A percentile compares a stretch with the other conserved stretches of the same genome.
phyloP scores from a whole-genome alignment of 1,284 basidiomycete genomes.

The Irpex sp. region DNA sequence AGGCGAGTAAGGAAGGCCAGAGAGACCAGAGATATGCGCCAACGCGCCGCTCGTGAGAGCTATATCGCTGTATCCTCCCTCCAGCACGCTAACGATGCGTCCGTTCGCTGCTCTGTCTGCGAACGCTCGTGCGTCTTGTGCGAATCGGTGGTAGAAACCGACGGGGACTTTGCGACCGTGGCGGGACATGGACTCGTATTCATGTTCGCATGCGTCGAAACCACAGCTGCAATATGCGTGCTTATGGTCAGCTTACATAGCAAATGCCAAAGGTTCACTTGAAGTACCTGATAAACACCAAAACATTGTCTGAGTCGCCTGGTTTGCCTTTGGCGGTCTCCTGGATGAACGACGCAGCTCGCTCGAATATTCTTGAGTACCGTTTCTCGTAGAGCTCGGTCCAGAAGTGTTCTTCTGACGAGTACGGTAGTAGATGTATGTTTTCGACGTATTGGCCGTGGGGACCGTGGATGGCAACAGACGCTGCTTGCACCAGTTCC shows the following conservation, averaged over 20 bases:
- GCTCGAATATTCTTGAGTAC: slow-evolving; percentile 67
- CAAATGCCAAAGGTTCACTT: background rate
- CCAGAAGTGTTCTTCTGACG: slow-evolving; percentile 75
- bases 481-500: slow-evolving; percentile 79
- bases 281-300: slow-evolving; percentile 81
- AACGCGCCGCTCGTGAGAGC: slow-evolving; percentile 79
- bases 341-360: slow-evolving; percentile 70
- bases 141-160: slow-evolving; percentile 84
- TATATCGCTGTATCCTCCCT: slow-evolving; percentile 92
- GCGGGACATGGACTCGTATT: slow-evolving; percentile 87
- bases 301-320: slow-evolving; percentile 59
- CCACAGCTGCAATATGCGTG: slow-evolving; percentile 55
- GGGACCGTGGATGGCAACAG: slow-evolving; percentile 70
- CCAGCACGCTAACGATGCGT: slow-evolving; percentile 81
- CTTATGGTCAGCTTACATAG: background rate
- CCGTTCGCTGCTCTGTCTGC: slow-evolving; percentile 66
- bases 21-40: slow-evolving; percentile 73
- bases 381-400: slow-evolving; percentile 61
- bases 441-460: slow-evolving; percentile 93
- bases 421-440: slow-evolving; percentile 80
- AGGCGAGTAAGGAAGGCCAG: slow-evolving; percentile 32
- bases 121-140: slow-evolving; percentile 65
- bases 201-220: slow-evolving; percentile 93
- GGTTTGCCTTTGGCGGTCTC: slow-evolving; percentile 48
- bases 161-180: slow-evolving; percentile 89